phyloP scores from a whole-genome alignment of 2,329 filamentous ascomycete genomes.

The Botryotinia calthae region DNA sequence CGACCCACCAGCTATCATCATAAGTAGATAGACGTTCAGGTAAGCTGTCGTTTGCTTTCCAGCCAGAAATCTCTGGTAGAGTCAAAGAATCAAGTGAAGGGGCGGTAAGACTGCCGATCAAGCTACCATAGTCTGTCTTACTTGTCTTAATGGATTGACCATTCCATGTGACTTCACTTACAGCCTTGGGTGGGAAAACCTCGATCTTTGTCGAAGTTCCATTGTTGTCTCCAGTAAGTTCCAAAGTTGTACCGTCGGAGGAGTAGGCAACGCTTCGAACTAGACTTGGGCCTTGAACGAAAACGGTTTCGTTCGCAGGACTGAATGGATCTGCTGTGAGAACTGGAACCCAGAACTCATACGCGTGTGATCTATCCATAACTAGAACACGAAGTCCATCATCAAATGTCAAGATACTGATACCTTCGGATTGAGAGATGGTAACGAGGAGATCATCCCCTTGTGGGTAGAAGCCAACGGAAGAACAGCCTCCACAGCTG shows the following conservation, averaged over 20 bases:
- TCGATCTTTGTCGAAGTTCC: slow-evolving; percentile 43
- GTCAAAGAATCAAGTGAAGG: slow-evolving; percentile 22
- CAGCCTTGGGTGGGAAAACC: slow-evolving; percentile 47
- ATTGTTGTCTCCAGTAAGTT: slow-evolving; percentile 47
- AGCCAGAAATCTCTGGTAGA: slow-evolving; percentile 28
- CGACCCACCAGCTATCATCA: slow-evolving; percentile 39
- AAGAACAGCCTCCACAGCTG: slow-evolving; percentile 43
- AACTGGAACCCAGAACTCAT: slow-evolving; percentile 55
- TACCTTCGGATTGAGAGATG: slow-evolving; percentile 50
- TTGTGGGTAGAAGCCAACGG: slow-evolving; percentile 44
- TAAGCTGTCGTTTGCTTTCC: slow-evolving; percentile 45
- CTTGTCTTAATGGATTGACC: slow-evolving; percentile 39
- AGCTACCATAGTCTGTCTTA: slow-evolving; percentile 45
- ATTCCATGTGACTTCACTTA: slow-evolving; percentile 52
- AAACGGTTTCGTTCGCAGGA: slow-evolving; percentile 40
- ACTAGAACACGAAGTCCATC: slow-evolving; percentile 51
- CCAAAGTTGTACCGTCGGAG: slow-evolving; percentile 40
- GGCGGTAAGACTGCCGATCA: slow-evolving; percentile 31
- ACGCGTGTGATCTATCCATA: slow-evolving; percentile 53
- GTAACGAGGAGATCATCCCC: slow-evolving; percentile 44
- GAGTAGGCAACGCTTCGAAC: slow-evolving; percentile 45
- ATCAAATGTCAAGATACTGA: slow-evolving; percentile 47
- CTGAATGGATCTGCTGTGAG: slow-evolving; percentile 44
- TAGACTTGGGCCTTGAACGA: slow-evolving; percentile 53
- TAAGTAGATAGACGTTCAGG: slow-evolving; percentile 44